Evolutionary conservation across 495 filamentous ascomycete genomes (phyloP), one percentile per base, ranked within the genome.

Genomic region (Xylaria cubensis): DNA sequence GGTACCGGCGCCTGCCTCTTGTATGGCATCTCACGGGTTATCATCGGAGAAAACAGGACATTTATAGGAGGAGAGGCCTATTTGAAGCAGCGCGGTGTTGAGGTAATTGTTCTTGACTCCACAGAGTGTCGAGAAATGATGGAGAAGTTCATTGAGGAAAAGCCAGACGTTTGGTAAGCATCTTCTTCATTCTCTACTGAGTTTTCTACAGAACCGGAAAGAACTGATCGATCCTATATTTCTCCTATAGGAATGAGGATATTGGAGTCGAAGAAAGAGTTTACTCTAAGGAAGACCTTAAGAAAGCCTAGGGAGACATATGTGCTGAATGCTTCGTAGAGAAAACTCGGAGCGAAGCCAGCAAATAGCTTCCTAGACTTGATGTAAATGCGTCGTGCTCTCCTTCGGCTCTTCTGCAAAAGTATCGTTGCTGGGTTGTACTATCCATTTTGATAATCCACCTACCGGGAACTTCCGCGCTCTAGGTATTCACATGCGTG

Each of bases 11-110:
- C 93, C 4, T 93, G 92, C 75, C 82, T 97, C 58, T 85, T 95
- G 67, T 96, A 94, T 83, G 92, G 92, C 75, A 88, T 97, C 50
- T 86, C 87, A 65, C 90, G 93, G 3, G 92, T 96, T 3, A 92
- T 97, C 44, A 88, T 97, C 82, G 94, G 93, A 9, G 94, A 97
- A 83, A 94, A 95, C 77, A 86, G 87, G 76, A 95, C 87, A 58
- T 94, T 94, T 72, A 75, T 93, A 4, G 93, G 92, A 53, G 93
- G 92, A 19, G 93, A 97, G 80, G 87, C 90, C 15, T 90, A 93
- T 75, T 84, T 97, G 19, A 85, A 86, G 76, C 86, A 86, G 74
- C 86, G 89, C 41, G 93, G 93, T 8, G 88, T 95, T 75, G 91
- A 96, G 72, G 90, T 96, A 0, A 83, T 94, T 9, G 90, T 93